Conservation (phyloP, 2,329 filamentous ascomycete species). For the Stagonosporopsis cucurbitacearum region DNA sequence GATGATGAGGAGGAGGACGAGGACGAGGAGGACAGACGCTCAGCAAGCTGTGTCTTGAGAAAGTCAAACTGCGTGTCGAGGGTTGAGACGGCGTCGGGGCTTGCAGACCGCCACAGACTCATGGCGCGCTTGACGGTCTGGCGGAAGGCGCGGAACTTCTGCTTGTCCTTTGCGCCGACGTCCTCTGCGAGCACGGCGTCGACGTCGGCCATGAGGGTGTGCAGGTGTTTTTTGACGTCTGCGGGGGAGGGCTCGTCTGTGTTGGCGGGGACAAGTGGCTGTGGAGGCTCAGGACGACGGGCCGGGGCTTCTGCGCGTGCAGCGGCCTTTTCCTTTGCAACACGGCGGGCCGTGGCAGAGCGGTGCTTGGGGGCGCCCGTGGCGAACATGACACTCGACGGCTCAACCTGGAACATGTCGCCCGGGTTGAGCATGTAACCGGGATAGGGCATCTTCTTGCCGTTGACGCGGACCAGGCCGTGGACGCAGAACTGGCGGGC, state of each 20-base stretch:
- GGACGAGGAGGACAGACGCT: not conserved
- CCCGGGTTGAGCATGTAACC: slow-evolving; percentile 95
- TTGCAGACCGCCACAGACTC: slow-evolving; percentile 56
- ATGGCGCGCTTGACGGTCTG: slow-evolving; percentile 69
- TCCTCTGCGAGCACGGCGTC: slow-evolving; percentile 65
- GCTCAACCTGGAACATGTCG: slow-evolving; percentile 96
- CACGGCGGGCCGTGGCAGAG: slow-evolving; percentile 36
- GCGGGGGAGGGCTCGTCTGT: slow-evolving; percentile 37
- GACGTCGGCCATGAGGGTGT: slow-evolving; percentile 56
- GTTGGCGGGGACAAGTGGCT: slow-evolving; percentile 7
- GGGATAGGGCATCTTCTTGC: slow-evolving; percentile 93
- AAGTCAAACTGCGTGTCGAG: slow-evolving; percentile 57
- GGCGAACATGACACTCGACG: slow-evolving; percentile 85
- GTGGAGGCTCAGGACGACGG: no score
- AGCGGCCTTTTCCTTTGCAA: slow-evolving; percentile 40
- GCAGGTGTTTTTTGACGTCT: slow-evolving; percentile 45
- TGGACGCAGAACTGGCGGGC: slow-evolving; percentile 94
- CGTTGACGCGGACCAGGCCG: slow-evolving; percentile 93
- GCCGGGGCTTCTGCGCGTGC: slow-evolving; percentile 37
- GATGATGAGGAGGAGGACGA: not conserved
- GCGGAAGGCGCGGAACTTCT: slow-evolving; percentile 75
- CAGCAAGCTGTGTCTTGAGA: slow-evolving; percentile 37
- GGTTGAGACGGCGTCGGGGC: slow-evolving; percentile 54
- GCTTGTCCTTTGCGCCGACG: slow-evolving; percentile 75
- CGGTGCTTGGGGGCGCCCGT: slow-evolving; percentile 74